Conservation (phyloP, 371 early-diverging fungal genomes). For the Mortierella sp. region DNA sequence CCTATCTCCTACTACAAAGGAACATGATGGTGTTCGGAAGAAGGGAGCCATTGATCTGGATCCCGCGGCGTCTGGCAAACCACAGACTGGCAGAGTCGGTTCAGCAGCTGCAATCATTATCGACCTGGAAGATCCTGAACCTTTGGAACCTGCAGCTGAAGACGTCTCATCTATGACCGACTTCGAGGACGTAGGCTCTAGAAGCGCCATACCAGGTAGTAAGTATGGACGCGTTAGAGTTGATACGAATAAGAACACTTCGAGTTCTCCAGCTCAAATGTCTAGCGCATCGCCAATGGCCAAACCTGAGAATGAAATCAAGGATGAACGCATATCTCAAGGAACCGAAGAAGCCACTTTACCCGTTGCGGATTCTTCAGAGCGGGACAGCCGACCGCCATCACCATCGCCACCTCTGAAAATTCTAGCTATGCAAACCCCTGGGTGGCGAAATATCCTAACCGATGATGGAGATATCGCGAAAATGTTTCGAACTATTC, state of each 20-base stretch:
- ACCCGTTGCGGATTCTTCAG: not conserved
- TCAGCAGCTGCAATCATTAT: conserved; percentile 2
- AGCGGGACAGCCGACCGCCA: not conserved
- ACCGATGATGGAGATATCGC: not conserved
- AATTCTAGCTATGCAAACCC: not conserved
- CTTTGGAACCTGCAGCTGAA: not conserved
- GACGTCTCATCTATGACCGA: not conserved
- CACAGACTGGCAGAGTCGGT: not conserved
- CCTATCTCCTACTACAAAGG: not conserved
- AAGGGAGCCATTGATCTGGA: not conserved
- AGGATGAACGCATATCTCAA: not conserved
- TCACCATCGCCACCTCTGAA: not conserved
- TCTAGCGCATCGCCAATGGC: not conserved
- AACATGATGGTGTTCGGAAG: not conserved
- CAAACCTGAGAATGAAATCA: not conserved
- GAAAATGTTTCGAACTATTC: conserved; percentile 1
- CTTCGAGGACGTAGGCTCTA: not conserved
- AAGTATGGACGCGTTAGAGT: not conserved
- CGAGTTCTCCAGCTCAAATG: not conserved
- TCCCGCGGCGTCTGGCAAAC: not conserved
- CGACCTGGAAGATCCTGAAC: conserved; percentile 4
- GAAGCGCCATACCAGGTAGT: not conserved
- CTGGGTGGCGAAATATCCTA: conserved; percentile 19
- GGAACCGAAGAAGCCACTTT: not conserved
- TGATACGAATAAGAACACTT: not conserved